Base-by-base conservation (phyloP, 2,329 filamentous ascomycete species). In the Trichoderma arundinaceum region DNA sequence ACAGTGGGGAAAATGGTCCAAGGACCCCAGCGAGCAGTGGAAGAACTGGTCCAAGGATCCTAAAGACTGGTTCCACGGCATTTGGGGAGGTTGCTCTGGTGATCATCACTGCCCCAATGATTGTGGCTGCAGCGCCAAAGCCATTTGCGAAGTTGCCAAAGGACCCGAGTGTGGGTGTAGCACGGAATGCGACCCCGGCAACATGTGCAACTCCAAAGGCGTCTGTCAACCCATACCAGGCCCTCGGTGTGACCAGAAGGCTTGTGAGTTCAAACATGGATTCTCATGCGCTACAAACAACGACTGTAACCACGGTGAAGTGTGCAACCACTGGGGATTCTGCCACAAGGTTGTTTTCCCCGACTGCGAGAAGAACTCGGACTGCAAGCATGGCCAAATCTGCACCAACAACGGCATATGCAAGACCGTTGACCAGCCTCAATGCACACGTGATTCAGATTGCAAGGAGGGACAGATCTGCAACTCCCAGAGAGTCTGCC, bases 291-390 rank as follows among this genome's bases (percentile, higher is more conserved):
- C n/a, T 8, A 53, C 22, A 12, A 62, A 62, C 59, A 44, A 51
- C 28, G 59, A 62, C 28, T 62, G 59, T n/a, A 43, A 51, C 10
- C 59, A 62, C n/a, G 59, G 59, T 13, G 48, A 62, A 15, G 22
- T 61, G 8, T 61, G 58, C 46, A 61, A 61, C 13, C 35, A 52
- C n/a, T 35, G 17, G 35, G 58, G 58, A n/a, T 61, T 52, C 22
- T 61, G 58, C n/a, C 58, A 61, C 17, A 61, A 61, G 46, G 58
- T 61, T 33, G 46, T 61, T 15, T 61, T 61, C 58, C 59, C 59
- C 22, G 59, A 62, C 28, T 62, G 59, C 28, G 35, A 62, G 48
- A 62, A 53, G 48, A 62, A 62, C 59, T 53, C 38, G 38, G 59
- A 62, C 49, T 62, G 59, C 59, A 33, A 62, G 13, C 28, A 35